Evolutionary conservation across 768 basidiomycete genomes (phyloP), one percentile per base, ranked within the genome.

Genomic region (Leccinum sublutescens): DNA sequence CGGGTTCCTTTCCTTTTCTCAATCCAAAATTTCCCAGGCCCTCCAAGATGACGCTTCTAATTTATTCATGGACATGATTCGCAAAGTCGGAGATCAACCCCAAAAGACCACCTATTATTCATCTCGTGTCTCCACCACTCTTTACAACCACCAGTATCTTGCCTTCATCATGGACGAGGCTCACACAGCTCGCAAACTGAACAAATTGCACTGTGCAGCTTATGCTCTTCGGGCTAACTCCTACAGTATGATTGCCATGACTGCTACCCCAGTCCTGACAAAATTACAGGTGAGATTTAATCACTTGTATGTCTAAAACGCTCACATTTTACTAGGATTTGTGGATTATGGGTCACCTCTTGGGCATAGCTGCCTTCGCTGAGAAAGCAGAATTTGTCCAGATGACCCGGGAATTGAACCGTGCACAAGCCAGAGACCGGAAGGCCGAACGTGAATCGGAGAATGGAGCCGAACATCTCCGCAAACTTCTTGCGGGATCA

Each of bases 211-310:
- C 15, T 40, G 17, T 0, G 51, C 58, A 1, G 11, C 3, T 0
- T 21, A 10, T 10, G 19, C n/a, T 1, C 45, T 59, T 2, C 9
- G 23, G 1, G 1, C 7, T 0, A n/a, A 3, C 1, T 38, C 34
- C 27, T 27, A 27, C 8, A 3, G 1, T 0, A 43, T 60, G 2
- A 8, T 62, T 2, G n/a, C 40, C 3, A 62, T 60, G 48, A 62
- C 52, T 0, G 54, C 52, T 2, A 62, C 38, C 0, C 58, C 51
- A 2, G 54, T 62, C 12, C 53, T 52, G 31, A 62, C 58, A 0
- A 62, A 60, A 51, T 12, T 60, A 3, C 55, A 60, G 17, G 58
- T 45, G 19, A 31, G 31, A 31, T 45, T 17, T 60, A 21, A 5
- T n/a, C 43, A 9, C 43, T 45, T 45, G 4, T 51, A 7, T 4